Evolutionary conservation across 2,329 filamentous ascomycete genomes (phyloP), one percentile per base, ranked within the genome.

Genomic region (Colletotrichum horii): DNA sequence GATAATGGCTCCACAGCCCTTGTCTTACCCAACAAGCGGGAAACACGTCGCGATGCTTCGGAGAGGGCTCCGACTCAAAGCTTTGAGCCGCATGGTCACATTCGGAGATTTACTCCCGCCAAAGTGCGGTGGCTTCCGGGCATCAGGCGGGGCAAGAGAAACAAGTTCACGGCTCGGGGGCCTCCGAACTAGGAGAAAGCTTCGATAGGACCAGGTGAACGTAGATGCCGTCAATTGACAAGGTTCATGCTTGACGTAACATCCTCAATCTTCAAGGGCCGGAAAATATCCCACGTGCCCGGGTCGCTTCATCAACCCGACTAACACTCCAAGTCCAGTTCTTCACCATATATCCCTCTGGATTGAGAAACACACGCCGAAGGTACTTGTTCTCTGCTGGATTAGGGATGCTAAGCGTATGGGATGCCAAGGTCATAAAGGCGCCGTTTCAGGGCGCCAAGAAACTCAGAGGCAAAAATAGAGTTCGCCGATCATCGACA

Each of bases 371-470:
- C 14, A 14, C 4, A 71, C 22, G 38, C 24, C 28, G 15, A 70
- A 43, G 22, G 32, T 43, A 22, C 30, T 67, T 48, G 16, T 36
- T 36, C 5, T 9, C n/a, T 6, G 48, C 22, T 26, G 30, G 22
- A 34, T 61, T 3, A 9, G 24, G 30, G 32, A 16, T 24, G 22
- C 48, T 24, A 34, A 34, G 32, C 43, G 26, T 60, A 66, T 65
- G 24, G 60, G 71, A 70, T 74, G 71, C 60, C 60, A 70, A 70
- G 60, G 28, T n/a, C 26, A 74, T 66, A 16, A 64, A 65, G 16
- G 58, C 28, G n/a, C 24, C 67, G 71, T 74, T 74, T 70, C 71
- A 70, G 28, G 32, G n/a, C 30, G 66, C 43, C 58, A 70, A 74
- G 60, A 58, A 65, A 74, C 30, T 60, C 34, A 65, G 48, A 64